Evolutionary conservation across 2,329 filamentous ascomycete species (phyloP).

Genomic region (Polytolypa hystricis): DNA sequence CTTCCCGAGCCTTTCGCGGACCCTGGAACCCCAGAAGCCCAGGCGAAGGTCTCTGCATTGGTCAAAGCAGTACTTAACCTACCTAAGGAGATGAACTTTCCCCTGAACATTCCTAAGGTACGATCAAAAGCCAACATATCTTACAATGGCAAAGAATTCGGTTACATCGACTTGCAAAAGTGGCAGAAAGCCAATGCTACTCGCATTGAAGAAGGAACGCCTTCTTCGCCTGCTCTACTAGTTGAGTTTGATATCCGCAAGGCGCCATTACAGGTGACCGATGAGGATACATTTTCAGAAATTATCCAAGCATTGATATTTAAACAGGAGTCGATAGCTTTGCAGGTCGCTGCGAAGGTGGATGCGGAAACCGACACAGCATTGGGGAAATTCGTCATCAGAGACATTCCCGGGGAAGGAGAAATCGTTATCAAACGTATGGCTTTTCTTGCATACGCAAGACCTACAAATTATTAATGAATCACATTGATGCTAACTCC

Average conservation of each 20-base stretch:
- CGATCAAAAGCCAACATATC: constrained; percentile 69
- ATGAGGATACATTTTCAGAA: constrained; percentile 66
- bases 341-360: constrained; percentile 68
- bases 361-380: constrained; percentile 74
- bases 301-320: constrained; percentile 75
- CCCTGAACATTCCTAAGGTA: constrained; percentile 65
- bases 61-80: constrained; percentile 68
- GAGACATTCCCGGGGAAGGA: constrained; percentile 72
- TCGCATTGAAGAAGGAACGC: constrained; percentile 47
- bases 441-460: constrained; percentile 39
- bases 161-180: constrained; percentile 62
- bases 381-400: constrained; percentile 68
- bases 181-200: constrained; percentile 82
- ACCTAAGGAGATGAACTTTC: constrained; percentile 78
- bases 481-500: neutral
- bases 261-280: constrained; percentile 71
- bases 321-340: constrained; percentile 53
- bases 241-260: constrained; percentile 68
- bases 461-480: neutral
- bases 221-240: constrained; percentile 52
- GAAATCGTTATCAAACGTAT: constrained; percentile 87
- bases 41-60: constrained; percentile 71
- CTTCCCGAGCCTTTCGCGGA: constrained; percentile 72
- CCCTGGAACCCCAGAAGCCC: constrained; percentile 58
- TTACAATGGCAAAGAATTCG: constrained; percentile 67